These are phyloP conservation scores for Pachysandra terminalis DNA, from an alignment of 164 flowering plant species.

Conservation along the genomic window DNA sequence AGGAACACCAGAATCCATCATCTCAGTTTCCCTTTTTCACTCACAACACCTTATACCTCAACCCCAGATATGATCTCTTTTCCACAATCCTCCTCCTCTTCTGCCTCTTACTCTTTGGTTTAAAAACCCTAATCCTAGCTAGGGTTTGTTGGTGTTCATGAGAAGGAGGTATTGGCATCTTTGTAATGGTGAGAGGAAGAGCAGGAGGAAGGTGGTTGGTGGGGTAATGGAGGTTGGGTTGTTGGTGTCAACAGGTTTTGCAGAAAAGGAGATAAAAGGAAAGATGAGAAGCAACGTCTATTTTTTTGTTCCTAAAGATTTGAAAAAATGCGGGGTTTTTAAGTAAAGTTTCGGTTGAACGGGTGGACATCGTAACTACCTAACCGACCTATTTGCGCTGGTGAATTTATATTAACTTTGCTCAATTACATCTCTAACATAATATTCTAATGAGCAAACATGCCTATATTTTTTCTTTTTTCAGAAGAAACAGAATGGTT, in stretches of 20 bases:
- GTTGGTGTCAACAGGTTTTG: slow-evolving; percentile 43
- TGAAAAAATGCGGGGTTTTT: slow-evolving; percentile 45
- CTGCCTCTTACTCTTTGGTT: slow-evolving; percentile 3
- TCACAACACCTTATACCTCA: neutral
- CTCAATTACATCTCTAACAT: no score
- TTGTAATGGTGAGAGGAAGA: slow-evolving; percentile 27
- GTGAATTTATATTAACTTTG: no score
- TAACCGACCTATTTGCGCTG: neutral
- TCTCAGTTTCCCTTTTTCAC: slow-evolving; percentile 20
- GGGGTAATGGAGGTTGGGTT: slow-evolving; percentile 44
- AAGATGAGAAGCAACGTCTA: slow-evolving; percentile 53
- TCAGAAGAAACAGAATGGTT: no score
- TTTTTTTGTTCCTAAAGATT: slow-evolving; percentile 17
- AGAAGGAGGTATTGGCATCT: slow-evolving; percentile 18
- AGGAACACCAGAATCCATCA: slow-evolving; percentile 80
- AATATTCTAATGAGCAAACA: no score
- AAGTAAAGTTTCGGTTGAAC: slow-evolving; percentile 59
- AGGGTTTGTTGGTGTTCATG: slow-evolving; percentile 11
- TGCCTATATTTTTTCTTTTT: no score
- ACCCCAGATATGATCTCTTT: slow-evolving; percentile 1
- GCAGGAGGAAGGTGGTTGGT: slow-evolving; percentile 29
- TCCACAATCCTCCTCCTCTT: neutral
- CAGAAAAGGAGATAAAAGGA: slow-evolving; percentile 20
- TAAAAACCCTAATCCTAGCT: slow-evolving; percentile 11
- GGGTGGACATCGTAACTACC: slow-evolving; percentile 41